Evolutionary conservation across 176 grass and related monocot genomes (phyloP).

Genomic region (Oryza coarctata): DNA sequence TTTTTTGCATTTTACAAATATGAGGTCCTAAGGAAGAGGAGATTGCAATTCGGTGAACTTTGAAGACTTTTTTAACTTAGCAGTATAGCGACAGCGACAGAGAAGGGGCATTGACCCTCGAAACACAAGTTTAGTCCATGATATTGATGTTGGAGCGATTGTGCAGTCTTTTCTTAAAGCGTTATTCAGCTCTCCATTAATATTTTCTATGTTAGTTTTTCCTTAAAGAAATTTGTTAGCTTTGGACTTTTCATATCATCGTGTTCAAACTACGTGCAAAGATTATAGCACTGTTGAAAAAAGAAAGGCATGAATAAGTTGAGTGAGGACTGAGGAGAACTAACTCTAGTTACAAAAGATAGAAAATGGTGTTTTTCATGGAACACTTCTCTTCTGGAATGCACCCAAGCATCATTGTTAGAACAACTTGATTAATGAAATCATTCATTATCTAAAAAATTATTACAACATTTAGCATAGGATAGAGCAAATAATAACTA

Average conservation of each 20-base stretch:
- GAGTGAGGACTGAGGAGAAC: neutral
- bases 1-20: neutral
- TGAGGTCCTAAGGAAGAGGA: neutral
- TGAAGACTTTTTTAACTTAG: neutral
- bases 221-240: neutral
- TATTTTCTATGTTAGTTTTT: neutral
- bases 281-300: neutral
- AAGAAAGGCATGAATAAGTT: neutral
- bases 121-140: slow-evolving; percentile 25
- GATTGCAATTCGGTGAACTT: neutral
- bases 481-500: no score
- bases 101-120: neutral
- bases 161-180: neutral
- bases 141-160: neutral
- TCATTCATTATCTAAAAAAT: no score
- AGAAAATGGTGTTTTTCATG: no score
- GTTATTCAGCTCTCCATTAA: neutral
- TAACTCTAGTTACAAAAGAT: no score
- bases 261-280: neutral
- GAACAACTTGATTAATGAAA: no score
- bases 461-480: no score
- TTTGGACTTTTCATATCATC: slow-evolving; percentile 2
- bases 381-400: no score
- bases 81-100: neutral
- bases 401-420: no score